Evolutionary conservation across 2,329 filamentous ascomycete genomes (phyloP).

Genomic region (Pyrenophora seminiperda): DNA sequence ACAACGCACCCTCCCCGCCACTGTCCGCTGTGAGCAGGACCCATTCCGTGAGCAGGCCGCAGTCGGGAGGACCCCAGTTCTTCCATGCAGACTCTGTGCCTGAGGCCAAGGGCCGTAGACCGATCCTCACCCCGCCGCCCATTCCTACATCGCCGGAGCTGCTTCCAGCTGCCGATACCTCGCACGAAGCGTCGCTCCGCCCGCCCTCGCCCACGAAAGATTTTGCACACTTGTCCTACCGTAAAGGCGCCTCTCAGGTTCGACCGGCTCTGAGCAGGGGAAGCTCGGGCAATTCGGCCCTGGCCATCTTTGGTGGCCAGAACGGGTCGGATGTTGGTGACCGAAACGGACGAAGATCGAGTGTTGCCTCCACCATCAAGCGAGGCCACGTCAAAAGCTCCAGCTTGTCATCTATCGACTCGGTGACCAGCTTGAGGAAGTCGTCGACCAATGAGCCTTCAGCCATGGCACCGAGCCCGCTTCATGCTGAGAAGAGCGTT

Average conservation of each 20-base stretch:
- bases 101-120: constrained; percentile 47
- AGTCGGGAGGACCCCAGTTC: constrained; percentile 59
- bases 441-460: constrained; percentile 29
- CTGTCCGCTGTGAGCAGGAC: constrained; percentile 34
- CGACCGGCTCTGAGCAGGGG: constrained; percentile 43
- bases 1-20: constrained; percentile 42
- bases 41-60: constrained; percentile 30
- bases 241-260: constrained; percentile 57
- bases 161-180: constrained; percentile 18
- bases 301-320: constrained; percentile 41
- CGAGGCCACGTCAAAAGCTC: constrained; percentile 47
- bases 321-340: constrained; percentile 32
- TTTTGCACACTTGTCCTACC: constrained; percentile 55
- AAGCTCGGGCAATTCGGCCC: constrained; percentile 41
- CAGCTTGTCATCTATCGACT: constrained; percentile 55
- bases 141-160: constrained; percentile 35
- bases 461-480: constrained; percentile 34
- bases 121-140: constrained; percentile 42
- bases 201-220: constrained; percentile 55
- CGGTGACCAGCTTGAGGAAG: constrained; percentile 43
- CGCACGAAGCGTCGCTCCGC: constrained; percentile 32
- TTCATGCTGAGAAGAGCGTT: constrained; percentile 43
- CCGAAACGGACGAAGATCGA: constrained; percentile 39
- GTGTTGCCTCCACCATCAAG: constrained; percentile 36
- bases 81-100: constrained; percentile 68